Evolutionary conservation across 768 basidiomycete species (phyloP), one percentile per base, ranked within the genome.

Genomic region (Auricularia sp.): DNA sequence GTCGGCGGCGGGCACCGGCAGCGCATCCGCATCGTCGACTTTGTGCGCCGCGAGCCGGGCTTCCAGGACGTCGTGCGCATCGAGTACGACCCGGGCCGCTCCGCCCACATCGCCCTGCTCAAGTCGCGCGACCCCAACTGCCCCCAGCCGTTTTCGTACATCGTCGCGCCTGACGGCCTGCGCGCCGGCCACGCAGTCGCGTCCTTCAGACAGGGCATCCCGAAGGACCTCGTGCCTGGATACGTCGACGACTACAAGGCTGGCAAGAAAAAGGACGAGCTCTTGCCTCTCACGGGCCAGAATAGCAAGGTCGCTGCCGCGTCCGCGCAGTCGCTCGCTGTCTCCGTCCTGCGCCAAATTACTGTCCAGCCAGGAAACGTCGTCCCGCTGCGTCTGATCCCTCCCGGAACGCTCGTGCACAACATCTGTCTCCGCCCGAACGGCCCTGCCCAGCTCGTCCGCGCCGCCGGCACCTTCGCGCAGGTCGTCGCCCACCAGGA

Each of bases 71-170:
- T 98, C 56, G 83, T 95, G 3, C 84, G 97, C 59, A 91, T 99
- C 68, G 97, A 98, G 77, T 99, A 96, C 71, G 97, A 98, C 78
- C 97, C 97, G 0, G 90, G 90, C 3, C 83, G 97, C 54, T 90
- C 87, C 42, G 93, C 91, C 6, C 97, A 99, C 74, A 96, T 99
- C 71, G 96, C 97, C 2, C 82, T 99, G 66, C 72, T 98, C 71
- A 81, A 81, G 72, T 87, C 84, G 71, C 79, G 87, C 61, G 78
- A 85, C 68, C 73, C 80, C 3, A 72, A 72, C 8, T 74, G 65
- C 66, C 78, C 81, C 66, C 81, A 78, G 69, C 67, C 62, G 33
- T 96, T 89, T 86, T 89, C 86, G 71, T 99, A 99, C 73, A 94
- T 99, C 71, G 77, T 98, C 56, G 94, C 97, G 2, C 87, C 91